Evolutionary conservation across 768 basidiomycete species (phyloP), one percentile per base, ranked within the genome.

Genomic region (Termitomyces sp.): DNA sequence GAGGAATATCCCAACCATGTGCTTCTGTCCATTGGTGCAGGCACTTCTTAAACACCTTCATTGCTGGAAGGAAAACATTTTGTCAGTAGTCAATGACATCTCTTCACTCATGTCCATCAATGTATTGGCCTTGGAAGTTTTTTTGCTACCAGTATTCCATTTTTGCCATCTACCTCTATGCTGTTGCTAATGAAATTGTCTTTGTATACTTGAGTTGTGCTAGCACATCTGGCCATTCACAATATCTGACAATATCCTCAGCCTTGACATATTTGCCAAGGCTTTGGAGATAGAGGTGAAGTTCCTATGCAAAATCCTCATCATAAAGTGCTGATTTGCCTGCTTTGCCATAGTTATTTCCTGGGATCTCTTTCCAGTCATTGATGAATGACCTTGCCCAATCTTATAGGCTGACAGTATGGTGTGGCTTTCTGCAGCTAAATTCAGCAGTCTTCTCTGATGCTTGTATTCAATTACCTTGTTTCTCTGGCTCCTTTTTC

Each of bases 51-150:
- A 62, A 40, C 10, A 40, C 64, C 27, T 65, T 61, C 40, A 25
- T 38, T 5, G 59, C 58, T 58, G 11, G 43, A 21, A 37, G 63
- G 62, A 41, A 75, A 43, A 58, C 65, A 66, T 6, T 56, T 42
- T 73, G 60, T 5, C 59, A 57, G 49, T 72, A 70, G 0, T 62
- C 32, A 1, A 71, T 63, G 4, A 74, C 67, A 65, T 74, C 69
- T 0, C 53, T 49, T 0, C 63, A 25, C 47, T 75, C 67, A 43
- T 73, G 69, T 0, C 71, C 70, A 66, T 74, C 71, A 8, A 61
- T 49, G 61, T 69, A 73, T 51, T 66, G 56, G 4, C 68, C 68
- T 4, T 57, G 59, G 5, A 45, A 54, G 4, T 62, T 55, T 17
- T 45, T 34, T 25, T 5, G 50, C 65, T 64, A 71, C 25, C 59